A percentile compares a stretch with the other conserved stretches of the same genome.
Conservation (phyloP, 768 basidiomycete species). For the Tricholoma saponaceum region DNA sequence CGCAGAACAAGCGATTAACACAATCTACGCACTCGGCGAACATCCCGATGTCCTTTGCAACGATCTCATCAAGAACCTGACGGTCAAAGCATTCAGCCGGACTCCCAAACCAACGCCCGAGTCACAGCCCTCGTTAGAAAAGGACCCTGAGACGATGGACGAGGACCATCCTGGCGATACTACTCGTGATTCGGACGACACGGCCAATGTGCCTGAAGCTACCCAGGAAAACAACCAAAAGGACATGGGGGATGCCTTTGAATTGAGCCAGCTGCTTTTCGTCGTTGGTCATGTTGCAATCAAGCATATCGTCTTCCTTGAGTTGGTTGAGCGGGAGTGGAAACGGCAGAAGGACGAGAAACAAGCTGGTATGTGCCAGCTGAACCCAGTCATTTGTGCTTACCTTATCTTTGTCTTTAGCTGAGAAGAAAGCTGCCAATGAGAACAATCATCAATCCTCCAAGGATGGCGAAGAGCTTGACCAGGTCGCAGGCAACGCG, state of each 20-base stretch:
- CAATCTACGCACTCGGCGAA: conserved; percentile 90
- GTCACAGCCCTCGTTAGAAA: conserved; percentile 21
- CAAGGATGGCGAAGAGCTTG: conserved; percentile 82
- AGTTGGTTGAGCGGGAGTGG: conserved; percentile 93
- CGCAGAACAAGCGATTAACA: conserved; percentile 96
- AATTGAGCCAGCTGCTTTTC: conserved; percentile 91
- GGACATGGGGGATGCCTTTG: conserved; percentile 78
- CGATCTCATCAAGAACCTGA: conserved; percentile 78
- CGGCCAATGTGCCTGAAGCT: conserved; percentile 22
- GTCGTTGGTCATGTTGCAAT: conserved; percentile 95
- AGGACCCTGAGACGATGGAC: conserved; percentile 50
- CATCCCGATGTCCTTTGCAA: conserved; percentile 86
- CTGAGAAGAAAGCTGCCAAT: conserved; percentile 54
- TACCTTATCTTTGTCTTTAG: conserved; percentile 23
- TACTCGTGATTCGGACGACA: conserved; percentile 25
- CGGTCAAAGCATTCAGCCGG: conserved; percentile 59
- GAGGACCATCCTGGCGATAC: conserved; percentile 43
- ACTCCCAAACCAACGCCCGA: conserved; percentile 23
- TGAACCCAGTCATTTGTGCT: background rate
- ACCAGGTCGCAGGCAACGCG: conserved; percentile 95
- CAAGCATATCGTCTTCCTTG: conserved; percentile 95
- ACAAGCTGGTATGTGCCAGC: conserved; percentile 54
- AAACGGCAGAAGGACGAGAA: conserved; percentile 94
- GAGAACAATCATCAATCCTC: conserved; percentile 32
- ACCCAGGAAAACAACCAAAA: conserved; percentile 30